These are phyloP conservation scores for Alternaria ventricosa DNA, from an alignment of 2,329 filamentous ascomycete species.

Conservation along the genomic window DNA sequence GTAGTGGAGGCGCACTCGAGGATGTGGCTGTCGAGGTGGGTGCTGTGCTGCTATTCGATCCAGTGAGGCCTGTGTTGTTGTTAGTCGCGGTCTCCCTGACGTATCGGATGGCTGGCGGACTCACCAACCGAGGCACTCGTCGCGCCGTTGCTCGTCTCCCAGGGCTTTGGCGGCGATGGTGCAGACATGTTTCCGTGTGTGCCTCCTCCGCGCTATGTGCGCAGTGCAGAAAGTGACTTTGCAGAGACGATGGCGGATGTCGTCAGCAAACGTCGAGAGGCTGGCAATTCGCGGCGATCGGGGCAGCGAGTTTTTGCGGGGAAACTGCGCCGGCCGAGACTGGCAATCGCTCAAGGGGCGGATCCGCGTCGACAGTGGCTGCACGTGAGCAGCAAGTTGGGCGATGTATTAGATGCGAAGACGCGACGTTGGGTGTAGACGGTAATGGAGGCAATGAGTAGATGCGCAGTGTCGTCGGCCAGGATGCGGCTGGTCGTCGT, in stretches of 20 bases:
- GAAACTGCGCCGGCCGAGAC: slow-evolving; percentile 11
- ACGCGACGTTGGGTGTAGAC: background rate
- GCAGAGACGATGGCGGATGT: slow-evolving; percentile 13
- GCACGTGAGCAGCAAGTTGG: slow-evolving; percentile 1
- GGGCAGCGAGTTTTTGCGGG: slow-evolving; percentile 11
- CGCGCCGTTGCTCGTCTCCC: slow-evolving; percentile 79
- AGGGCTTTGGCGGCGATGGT: slow-evolving; percentile 91
- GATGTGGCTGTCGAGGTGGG: slow-evolving; percentile 51
- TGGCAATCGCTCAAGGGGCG: slow-evolving; percentile 8
- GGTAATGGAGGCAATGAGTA: slow-evolving; percentile 1
- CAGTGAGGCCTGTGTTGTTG: slow-evolving; percentile 39
- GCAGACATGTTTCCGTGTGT: slow-evolving; percentile 58
- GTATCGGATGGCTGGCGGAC: slow-evolving; percentile 23
- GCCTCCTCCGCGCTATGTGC: slow-evolving; percentile 32
- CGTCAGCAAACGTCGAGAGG: slow-evolving; percentile 8
- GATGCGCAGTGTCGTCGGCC: slow-evolving; percentile 7
- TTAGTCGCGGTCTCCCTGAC: slow-evolving; percentile 32
- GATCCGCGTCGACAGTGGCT: slow-evolving; percentile 15
- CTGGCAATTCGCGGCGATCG: slow-evolving; percentile 13
- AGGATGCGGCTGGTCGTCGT: slow-evolving; percentile 26
- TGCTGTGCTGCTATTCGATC: slow-evolving; percentile 49
- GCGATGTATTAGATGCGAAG: background rate
- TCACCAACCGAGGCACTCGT: slow-evolving; percentile 49
- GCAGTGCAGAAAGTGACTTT: slow-evolving; percentile 2
- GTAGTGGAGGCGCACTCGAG: slow-evolving; percentile 69